Evolutionary conservation across 305 asterid genomes (phyloP).

Genomic region (Caryopteris hybrid): DNA sequence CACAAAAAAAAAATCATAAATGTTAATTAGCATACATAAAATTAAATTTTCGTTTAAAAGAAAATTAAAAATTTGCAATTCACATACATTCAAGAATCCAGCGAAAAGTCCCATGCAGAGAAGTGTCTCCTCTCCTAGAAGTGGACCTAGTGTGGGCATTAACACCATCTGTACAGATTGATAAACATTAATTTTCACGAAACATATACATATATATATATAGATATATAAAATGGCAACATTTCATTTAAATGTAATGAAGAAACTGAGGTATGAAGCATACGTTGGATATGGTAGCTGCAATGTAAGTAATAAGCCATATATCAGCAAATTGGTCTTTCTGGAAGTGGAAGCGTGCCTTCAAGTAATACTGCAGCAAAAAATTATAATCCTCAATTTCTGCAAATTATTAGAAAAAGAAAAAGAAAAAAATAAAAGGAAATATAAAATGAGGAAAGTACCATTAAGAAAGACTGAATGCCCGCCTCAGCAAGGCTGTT

Average conservation of each 20-base stretch:
- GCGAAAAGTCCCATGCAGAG: constrained; percentile 58
- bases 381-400: neutral
- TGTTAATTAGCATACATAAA: neutral
- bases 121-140: constrained; percentile 55
- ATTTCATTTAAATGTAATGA: neutral
- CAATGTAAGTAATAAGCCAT: constrained; percentile 47
- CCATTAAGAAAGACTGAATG: constrained; percentile 45
- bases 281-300: constrained; percentile 53
- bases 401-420: no score
- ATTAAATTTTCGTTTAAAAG: neutral
- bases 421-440: no score
- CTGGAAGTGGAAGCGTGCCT: constrained; percentile 51
- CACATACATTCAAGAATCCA: constrained; percentile 44
- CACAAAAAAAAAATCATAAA: neutral
- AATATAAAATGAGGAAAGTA: no score
- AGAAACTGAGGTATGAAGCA: neutral
- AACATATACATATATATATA: neutral
- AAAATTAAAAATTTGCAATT: neutral
- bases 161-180: constrained; percentile 40
- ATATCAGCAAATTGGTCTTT: constrained; percentile 62
- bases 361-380: constrained; percentile 51
- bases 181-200: neutral
- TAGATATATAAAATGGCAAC: no score
- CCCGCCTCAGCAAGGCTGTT: constrained; percentile 57
- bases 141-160: constrained; percentile 43